Conservation (phyloP, 1,284 basidiomycete genomes). For the Pulveroboletus sp. region DNA sequence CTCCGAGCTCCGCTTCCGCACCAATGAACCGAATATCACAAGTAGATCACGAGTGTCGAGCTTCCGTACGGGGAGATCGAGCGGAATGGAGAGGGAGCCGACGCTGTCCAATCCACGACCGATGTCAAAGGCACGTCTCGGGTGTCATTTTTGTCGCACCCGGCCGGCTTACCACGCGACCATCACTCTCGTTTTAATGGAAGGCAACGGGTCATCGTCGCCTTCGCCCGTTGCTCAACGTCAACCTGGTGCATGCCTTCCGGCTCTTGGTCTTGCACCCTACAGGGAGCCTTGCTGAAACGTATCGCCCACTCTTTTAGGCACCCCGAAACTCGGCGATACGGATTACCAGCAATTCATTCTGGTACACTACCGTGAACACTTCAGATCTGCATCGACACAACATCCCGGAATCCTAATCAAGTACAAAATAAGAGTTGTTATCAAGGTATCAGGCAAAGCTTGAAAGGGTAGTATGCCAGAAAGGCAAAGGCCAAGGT, state of each 20-base stretch:
- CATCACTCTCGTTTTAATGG: background rate
- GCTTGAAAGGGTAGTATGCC: background rate
- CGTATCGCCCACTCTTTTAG: no score
- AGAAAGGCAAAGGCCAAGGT: background rate
- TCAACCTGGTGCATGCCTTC: no score
- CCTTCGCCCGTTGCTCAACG: no score
- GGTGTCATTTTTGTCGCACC: background rate
- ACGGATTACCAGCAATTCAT: background rate
- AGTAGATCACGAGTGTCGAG: background rate
- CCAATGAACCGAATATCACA: background rate
- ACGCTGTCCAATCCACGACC: background rate
- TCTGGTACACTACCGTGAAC: background rate
- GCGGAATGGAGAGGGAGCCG: constrained; percentile 12
- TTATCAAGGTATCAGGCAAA: constrained; percentile 13
- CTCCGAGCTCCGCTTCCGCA: constrained; percentile 19
- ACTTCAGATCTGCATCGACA: background rate
- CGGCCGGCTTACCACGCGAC: background rate
- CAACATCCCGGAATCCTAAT: background rate
- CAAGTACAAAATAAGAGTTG: background rate
- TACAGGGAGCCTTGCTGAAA: no score
- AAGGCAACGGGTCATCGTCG: no score
- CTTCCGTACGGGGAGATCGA: background rate
- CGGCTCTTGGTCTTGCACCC: no score
- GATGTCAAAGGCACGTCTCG: background rate
- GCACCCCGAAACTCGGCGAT: constrained; percentile 1